Evolutionary conservation across 1,139 yeast genomes (phyloP), one percentile per base, ranked within the genome.

Genomic region (Groenewaldozyma auringiensis): DNA sequence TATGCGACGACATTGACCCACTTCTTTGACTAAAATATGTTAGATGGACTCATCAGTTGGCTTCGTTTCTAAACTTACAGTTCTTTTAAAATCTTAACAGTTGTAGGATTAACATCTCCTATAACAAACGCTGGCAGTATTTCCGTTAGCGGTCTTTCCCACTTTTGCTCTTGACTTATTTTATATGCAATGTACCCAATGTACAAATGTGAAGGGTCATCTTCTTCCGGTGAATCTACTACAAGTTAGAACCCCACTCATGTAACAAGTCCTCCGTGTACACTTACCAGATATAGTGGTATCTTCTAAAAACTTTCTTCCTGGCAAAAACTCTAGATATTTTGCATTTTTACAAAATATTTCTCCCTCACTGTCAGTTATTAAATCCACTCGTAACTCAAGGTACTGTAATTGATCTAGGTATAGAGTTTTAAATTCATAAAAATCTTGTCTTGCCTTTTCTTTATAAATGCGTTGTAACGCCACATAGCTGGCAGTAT

Each of bases 311-410:
- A 57, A 21, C 4, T 51, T 49, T 1, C 52, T 32, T 6, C 69
- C 69, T 16, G 49, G 42, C 3, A 62, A 38, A 3, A 68, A 70
- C 38, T 63, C 65, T 40, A 78, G 50, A 45, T 57, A 66, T 40
- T 68, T 63, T 18, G 72, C 63, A 52, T 84, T 83, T 57, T 80
- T 81, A 59, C 87, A 78, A 60, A 86, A 84, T 0, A 66, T 58
- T 20, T 68, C 63, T 3, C 79, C 64, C 9, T 71, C 67, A 0
- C 70, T 75, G 6, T 64, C 61, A 9, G 66, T 55, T 8, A 72
- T 57, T 4, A 62, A 66, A 17, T 55, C 59, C 4, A 44, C 43
- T 2, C 57, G 47, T 43, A 6, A 62, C 32, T 34, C 71, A 60
- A 49, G 58, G 42, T 40, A 54, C 29, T 4, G 50, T 41, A 51